A percentile compares a stretch with the other conserved stretches of the same genome.
These are phyloP conservation scores for Exidia glandulosa DNA, from an alignment of 768 basidiomycete genomes.

Conservation along the genomic window DNA sequence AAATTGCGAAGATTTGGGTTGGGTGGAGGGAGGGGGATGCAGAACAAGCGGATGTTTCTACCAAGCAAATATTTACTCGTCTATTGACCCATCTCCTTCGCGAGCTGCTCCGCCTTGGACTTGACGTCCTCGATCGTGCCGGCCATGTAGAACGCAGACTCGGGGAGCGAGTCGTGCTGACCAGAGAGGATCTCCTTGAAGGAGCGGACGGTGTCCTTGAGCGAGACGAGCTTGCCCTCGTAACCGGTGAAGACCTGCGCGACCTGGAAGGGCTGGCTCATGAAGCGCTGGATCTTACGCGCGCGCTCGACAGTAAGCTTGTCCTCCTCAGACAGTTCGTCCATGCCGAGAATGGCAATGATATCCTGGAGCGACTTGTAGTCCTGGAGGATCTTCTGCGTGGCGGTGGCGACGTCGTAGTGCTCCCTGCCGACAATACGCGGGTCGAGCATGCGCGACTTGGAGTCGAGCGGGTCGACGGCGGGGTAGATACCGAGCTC, in stretches of 20 bases:
- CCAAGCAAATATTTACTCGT: slow-evolving; percentile 1
- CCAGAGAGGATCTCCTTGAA: slow-evolving; percentile 98
- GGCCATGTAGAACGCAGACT: slow-evolving; percentile 97
- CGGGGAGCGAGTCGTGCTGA: slow-evolving; percentile 77
- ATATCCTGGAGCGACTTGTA: slow-evolving; percentile 98
- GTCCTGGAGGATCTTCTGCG: slow-evolving; percentile 95
- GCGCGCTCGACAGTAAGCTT: slow-evolving; percentile 98
- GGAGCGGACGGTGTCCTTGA: slow-evolving; percentile 93
- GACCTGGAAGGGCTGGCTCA: slow-evolving; percentile 99
- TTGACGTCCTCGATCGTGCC: slow-evolving; percentile 97
- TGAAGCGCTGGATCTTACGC: slow-evolving; percentile 98
- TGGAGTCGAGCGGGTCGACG: slow-evolving; percentile 98
- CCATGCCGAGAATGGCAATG: slow-evolving; percentile 99
- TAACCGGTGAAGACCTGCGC: slow-evolving; percentile 99
- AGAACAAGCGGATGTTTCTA: not conserved
- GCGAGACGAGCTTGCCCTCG: slow-evolving; percentile 90
- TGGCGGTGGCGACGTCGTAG: slow-evolving; percentile 92
- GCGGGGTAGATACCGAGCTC: slow-evolving; percentile 99
- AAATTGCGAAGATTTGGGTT: too few relatives aligned
- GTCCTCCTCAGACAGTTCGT: slow-evolving; percentile 99
- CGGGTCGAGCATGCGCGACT: slow-evolving; percentile 99
- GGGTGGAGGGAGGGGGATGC: too few relatives aligned
- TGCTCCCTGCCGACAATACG: slow-evolving; percentile 94
- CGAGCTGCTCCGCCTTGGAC: slow-evolving; percentile 92
- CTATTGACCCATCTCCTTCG: slow-evolving; percentile 69